A percentile compares a stretch with the other conserved stretches of the same genome.
Conservation (phyloP, 2,329 filamentous ascomycete species). For the Fusarium goolgardi region DNA sequence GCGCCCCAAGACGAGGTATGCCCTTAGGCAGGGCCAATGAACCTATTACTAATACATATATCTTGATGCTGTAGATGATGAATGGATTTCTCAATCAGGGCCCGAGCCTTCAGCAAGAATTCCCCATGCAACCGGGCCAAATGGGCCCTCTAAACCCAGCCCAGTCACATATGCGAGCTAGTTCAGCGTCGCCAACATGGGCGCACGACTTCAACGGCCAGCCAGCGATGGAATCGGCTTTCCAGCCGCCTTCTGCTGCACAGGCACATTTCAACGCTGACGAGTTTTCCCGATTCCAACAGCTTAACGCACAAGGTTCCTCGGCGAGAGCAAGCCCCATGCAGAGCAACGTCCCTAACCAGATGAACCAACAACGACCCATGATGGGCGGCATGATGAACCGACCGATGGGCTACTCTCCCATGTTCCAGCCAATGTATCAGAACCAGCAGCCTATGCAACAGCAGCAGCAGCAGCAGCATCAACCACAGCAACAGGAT, state of each 20-base stretch:
- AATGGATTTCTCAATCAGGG: conserved; percentile 90
- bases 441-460: conserved; percentile 57
- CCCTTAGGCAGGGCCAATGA: conserved; percentile 12
- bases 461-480: conserved; percentile 62
- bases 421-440: conserved; percentile 67
- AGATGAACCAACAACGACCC: conserved; percentile 67
- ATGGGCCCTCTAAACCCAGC: conserved; percentile 59
- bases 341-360: conserved; percentile 64
- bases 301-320: conserved; percentile 70
- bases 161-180: conserved; percentile 66
- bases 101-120: conserved; percentile 67
- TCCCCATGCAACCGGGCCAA: conserved; percentile 62
- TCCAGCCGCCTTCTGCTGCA: conserved; percentile 66
- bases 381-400: conserved; percentile 68
- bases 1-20: conserved; percentile 78
- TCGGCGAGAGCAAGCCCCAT: conserved; percentile 68
- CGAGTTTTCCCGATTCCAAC: conserved; percentile 89
- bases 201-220: conserved; percentile 67
- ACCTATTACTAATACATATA: conserved; percentile 48
- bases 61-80: conserved; percentile 74
- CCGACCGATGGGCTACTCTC: conserved; percentile 64
- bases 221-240: conserved; percentile 77
- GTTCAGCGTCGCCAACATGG: conserved; percentile 66
- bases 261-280: conserved; percentile 78
- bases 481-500: conserved; percentile 62